Percentiles rank a stretch among this genome's conserved stretches.
Conservation (phyloP, 164 flowering plant genomes). For the Cinnamomum chago region DNA sequence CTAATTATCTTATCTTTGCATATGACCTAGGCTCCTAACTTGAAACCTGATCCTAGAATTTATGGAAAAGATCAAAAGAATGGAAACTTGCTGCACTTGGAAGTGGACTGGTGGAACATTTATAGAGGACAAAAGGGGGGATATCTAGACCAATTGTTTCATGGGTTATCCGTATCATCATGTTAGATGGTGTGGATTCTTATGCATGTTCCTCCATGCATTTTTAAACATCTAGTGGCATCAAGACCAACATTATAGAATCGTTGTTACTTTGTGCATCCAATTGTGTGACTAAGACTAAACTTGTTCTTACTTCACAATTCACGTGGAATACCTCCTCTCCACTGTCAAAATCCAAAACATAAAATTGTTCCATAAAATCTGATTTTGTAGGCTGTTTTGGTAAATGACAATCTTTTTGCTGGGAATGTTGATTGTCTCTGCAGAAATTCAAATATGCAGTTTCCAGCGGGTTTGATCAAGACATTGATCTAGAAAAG, state of each 20-base stretch:
- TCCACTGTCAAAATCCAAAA: not conserved
- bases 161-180: too few relatives aligned
- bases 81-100: too few relatives aligned
- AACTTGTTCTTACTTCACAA: not conserved
- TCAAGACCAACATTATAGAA: not conserved
- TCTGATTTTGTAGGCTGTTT: not conserved
- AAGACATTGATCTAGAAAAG: slow-evolving; percentile 69
- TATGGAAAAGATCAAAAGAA: too few relatives aligned
- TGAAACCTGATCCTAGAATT: too few relatives aligned
- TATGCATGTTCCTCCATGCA: not conserved
- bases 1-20: too few relatives aligned
- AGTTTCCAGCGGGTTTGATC: slow-evolving; percentile 90
- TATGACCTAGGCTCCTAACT: too few relatives aligned
- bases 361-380: not conserved
- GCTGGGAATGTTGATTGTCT: slow-evolving; percentile 3
- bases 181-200: not conserved
- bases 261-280: too few relatives aligned
- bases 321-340: not conserved
- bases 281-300: not conserved
- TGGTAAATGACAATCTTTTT: not conserved
- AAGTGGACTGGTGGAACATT: too few relatives aligned
- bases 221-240: too few relatives aligned
- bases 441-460: slow-evolving; percentile 92
- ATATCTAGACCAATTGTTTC: too few relatives aligned
- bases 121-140: too few relatives aligned